A percentile compares a stretch with the other conserved stretches of the same genome.
phyloP scores from a whole-genome alignment of 345 rosid species.

The Acer campestre region DNA sequence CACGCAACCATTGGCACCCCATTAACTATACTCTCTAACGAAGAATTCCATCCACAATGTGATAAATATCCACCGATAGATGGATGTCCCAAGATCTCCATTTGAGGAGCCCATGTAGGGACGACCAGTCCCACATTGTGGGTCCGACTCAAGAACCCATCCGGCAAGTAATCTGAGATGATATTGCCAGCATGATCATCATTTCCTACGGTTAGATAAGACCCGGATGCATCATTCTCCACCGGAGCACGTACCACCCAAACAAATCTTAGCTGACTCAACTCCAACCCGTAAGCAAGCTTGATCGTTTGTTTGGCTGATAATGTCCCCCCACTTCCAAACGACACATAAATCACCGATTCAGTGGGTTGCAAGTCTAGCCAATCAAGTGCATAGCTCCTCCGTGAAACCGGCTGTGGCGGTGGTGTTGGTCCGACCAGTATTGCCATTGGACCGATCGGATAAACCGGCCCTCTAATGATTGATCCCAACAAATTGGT shows the following conservation, averaged over 20 bases:
- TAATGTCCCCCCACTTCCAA: constrained; percentile 68
- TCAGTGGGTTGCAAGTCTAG: constrained; percentile 43
- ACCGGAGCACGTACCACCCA: constrained; percentile 52
- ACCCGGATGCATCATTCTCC: constrained; percentile 18
- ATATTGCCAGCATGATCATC: background rate
- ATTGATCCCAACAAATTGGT: constrained; percentile 18
- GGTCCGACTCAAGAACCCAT: constrained; percentile 54
- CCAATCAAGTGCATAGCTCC: constrained; percentile 40
- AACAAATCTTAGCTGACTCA: constrained; percentile 36
- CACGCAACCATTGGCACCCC: constrained; percentile 61
- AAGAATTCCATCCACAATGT: constrained; percentile 82
- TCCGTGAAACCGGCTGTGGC: background rate
- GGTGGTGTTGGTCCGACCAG: background rate
- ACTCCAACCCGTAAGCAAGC: constrained; percentile 42
- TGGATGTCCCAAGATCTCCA: constrained; percentile 50
- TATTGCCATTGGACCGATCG: constrained; percentile 52
- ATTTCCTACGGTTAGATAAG: constrained; percentile 23
- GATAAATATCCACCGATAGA: constrained; percentile 67
- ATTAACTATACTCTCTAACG: constrained; percentile 50
- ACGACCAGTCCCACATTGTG: constrained; percentile 40
- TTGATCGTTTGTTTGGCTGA: constrained; percentile 51
- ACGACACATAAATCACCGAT: constrained; percentile 59
- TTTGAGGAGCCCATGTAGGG: constrained; percentile 65
- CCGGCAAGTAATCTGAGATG: constrained; percentile 31
- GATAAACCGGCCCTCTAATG: constrained; percentile 39